Base-by-base conservation (phyloP, 495 filamentous ascomycete genomes). In the Aspergillus steynii region DNA sequence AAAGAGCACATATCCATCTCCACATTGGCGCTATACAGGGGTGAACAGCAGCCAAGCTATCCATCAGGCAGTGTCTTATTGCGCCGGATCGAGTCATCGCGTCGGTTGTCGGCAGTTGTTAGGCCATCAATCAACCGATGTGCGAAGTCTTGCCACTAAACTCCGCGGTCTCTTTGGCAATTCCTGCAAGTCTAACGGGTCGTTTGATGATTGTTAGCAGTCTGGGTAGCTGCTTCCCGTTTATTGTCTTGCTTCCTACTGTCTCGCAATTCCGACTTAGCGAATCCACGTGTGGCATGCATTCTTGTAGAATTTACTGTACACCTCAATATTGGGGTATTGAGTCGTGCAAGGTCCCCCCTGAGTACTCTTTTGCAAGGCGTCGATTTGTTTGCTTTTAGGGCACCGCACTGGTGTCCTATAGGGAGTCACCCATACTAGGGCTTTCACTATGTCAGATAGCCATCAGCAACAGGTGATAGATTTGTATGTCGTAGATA, bases 1-100 rank as follows among this genome's bases (percentile, higher is more conserved):
- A 37, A 37, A 42, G 29, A 55, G 29, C 28, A 58, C 28, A 58
- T 34, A 60, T 58, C 54, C 50, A 32, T 54, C 27, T 60, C 26
- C 46, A 27, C 53, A 53, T 56, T 32, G 37, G 51, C 42, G 49
- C 48, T 53, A 42, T 55, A 53, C 60, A 55, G 58, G 60, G 50
- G 58, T 1, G 9, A 10, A 37, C 5, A 7, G 6, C 8, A 37
- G 34, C 14, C n/a, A 26, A 31, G 42, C 4, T 32, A 15, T 29
- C 26, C 32, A 27, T 27, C 10, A 42, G 9, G 12, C 37, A 42
- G 9, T 15, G 37, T 42, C 37, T 12, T 15, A 3, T 10, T 8
- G 9, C 4, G 37, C 9, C 12, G 10, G 14, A 49, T 49, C 15
- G 42, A 47, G 25, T 14, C 27, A 10, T 50, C 27, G 48, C 45